phyloP scores from a whole-genome alignment of 176 grass and related monocot genomes.

The Puccinellia tenuiflora region DNA sequence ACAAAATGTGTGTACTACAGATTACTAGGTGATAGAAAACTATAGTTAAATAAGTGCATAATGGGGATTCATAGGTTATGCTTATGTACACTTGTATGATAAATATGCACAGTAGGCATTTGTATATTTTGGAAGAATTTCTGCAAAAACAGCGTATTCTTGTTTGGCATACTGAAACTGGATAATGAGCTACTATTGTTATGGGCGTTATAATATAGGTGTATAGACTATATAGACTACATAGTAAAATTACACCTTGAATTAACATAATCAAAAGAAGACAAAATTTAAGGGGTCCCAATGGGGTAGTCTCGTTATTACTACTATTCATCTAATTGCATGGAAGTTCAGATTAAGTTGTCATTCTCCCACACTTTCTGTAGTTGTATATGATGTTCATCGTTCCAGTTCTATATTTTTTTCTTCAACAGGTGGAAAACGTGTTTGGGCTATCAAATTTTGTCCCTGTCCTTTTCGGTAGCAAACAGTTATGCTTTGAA shows the following conservation, averaged over 20 bases:
- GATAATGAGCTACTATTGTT: background rate
- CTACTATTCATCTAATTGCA: background rate
- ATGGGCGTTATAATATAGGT: background rate
- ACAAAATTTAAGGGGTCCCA: background rate
- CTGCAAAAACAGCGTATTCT: background rate
- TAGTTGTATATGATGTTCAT: conserved; percentile 3
- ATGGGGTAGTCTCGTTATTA: background rate
- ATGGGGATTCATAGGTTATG: background rate
- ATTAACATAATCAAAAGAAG: background rate
- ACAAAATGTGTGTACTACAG: background rate
- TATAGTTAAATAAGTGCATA: background rate
- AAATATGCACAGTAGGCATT: background rate
- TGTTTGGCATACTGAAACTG: background rate
- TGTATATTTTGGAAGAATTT: background rate
- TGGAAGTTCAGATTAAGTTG: background rate
- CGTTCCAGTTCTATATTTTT: background rate
- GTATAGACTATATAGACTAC: background rate
- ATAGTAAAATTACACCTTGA: background rate
- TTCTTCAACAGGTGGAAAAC: conserved; percentile 79
- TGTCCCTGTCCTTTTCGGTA: conserved; percentile 81
- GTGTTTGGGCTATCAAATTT: conserved; percentile 91
- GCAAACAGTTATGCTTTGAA: conserved; percentile 70
- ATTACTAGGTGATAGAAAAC: background rate
- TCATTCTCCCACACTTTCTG: conserved; percentile 9
- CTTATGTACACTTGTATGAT: background rate